A percentile compares a stretch with the other conserved stretches of the same genome.
These are phyloP conservation scores for Kewa caespitosa DNA, from an alignment of 179 eudicot species.

Conservation along the genomic window DNA sequence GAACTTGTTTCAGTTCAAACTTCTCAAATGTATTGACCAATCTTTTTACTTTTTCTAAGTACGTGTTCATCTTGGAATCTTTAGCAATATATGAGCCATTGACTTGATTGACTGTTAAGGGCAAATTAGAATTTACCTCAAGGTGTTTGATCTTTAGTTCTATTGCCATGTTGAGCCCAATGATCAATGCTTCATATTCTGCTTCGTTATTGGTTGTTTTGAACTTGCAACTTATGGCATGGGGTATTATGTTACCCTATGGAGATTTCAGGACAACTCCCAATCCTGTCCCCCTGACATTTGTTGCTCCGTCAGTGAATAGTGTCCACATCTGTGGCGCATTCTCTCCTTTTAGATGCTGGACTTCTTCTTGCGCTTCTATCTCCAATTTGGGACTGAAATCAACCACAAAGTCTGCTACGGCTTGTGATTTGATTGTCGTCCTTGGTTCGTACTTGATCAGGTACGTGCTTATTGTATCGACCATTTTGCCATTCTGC, in stretches of 20 bases:
- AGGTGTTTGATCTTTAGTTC: too few species aligned
- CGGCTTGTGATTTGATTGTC: background rate
- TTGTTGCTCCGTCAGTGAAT: background rate
- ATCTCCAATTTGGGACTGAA: too few species aligned
- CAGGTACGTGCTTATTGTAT: background rate
- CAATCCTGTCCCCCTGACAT: background rate
- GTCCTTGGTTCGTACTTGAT: background rate
- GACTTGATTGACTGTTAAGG: background rate
- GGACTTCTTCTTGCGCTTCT: too few species aligned
- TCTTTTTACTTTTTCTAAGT: background rate
- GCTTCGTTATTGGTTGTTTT: too few species aligned
- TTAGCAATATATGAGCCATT: background rate
- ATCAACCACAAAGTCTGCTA: background rate
- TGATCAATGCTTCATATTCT: too few species aligned
- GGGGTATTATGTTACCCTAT: too few species aligned
- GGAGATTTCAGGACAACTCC: too few species aligned
- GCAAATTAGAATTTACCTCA: background rate
- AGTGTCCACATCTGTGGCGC: background rate
- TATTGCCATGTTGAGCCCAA: too few species aligned
- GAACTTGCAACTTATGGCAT: too few species aligned
- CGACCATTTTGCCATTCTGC: too few species aligned
- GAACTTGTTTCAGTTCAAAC: background rate
- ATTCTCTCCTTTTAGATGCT: background rate
- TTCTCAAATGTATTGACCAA: background rate
- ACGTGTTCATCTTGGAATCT: background rate